These are phyloP conservation scores for Daldinia sp. DNA, from an alignment of 2,329 filamentous ascomycete species.

Conservation along the genomic window DNA sequence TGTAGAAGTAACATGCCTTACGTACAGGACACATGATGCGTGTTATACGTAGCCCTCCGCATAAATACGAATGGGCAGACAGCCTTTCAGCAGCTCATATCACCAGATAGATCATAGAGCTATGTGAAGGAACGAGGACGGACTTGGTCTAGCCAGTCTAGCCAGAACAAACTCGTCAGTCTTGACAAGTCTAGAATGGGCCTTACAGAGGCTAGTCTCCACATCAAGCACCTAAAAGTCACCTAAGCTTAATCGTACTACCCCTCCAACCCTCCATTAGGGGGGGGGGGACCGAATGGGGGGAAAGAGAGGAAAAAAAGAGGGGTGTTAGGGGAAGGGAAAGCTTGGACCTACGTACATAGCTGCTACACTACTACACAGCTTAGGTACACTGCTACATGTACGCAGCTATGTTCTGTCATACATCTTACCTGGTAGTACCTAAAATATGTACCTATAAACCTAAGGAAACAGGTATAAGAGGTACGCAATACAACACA, in stretches of 20 bases:
- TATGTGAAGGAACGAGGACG: slow-evolving; percentile 5
- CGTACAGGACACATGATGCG: slow-evolving; percentile 22
- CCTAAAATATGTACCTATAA: slow-evolving; percentile 1
- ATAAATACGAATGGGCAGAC: slow-evolving; percentile 22
- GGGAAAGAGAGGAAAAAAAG: slow-evolving; percentile 11
- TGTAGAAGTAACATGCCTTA: background rate
- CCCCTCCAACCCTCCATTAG: slow-evolving; percentile 29
- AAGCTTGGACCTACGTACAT: slow-evolving; percentile 7
- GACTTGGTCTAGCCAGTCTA: slow-evolving; percentile 24
- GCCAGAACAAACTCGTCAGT: slow-evolving; percentile 12
- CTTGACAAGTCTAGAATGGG: slow-evolving; percentile 31
- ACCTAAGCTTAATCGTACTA: slow-evolving; percentile 39
- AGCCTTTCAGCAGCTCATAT: slow-evolving; percentile 19
- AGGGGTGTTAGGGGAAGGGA: background rate
- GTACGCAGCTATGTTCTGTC: no score
- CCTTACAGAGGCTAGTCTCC: slow-evolving; percentile 25
- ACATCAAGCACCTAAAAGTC: slow-evolving; percentile 26
- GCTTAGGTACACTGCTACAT: background rate
- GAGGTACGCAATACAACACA: background rate
- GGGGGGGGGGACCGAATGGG: slow-evolving; percentile 15
- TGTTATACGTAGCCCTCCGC: slow-evolving; percentile 7
- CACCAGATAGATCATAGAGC: slow-evolving; percentile 26
- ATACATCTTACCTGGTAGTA: background rate
- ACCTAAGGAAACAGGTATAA: background rate
- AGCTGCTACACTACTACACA: background rate